Evolutionary conservation across 169 alveolate genomes (phyloP), one percentile per base, ranked within the genome.

Genomic region (Plasmodium reichenowi): DNA sequence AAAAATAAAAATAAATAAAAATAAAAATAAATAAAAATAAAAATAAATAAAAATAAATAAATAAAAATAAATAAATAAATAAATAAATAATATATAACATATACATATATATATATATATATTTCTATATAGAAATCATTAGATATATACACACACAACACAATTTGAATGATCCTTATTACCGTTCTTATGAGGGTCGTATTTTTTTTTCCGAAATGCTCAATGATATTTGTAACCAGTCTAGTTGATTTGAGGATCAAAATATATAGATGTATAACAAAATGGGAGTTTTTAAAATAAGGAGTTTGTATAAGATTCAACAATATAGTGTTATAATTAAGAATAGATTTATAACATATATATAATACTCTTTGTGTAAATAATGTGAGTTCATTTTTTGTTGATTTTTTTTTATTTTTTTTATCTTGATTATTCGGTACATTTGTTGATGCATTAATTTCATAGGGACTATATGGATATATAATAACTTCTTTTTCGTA

Each of bases 281-380:
- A 83, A 29, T 83, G 70, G 0, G 91, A 83, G 38, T 68, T 17
- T 7, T 60, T 54, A 63, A 83, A 83, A 38, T 68, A 83, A 13
- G 70, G 80, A 38, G 22, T 68, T 4, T 83, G 72, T 8, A 83
- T 83, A 20, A 83, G 68, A 15, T 83, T 83, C 1, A 83, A 13
- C 2, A 83, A 38, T 43, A 83, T 83, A 5, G 91, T 83, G 26
- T 67, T 83, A 45, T 83, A 83, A 24, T 83, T 83, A 9, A 83
- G 10, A 3, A 83, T 83, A 8, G 74, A 68, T 43, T 83, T 83
- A 13, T 83, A 83, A 38, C 85, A 68, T 13, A 83, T 60, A 54
- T 83, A 83, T 54, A 83, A 63, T 13, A 83, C 50, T 67, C 91
- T 67, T 60, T 83, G 91, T 0, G 91, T 83, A 48, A 83, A 83